Base-by-base conservation (phyloP, 345 rosid genomes). In the Populus pruinosa region DNA sequence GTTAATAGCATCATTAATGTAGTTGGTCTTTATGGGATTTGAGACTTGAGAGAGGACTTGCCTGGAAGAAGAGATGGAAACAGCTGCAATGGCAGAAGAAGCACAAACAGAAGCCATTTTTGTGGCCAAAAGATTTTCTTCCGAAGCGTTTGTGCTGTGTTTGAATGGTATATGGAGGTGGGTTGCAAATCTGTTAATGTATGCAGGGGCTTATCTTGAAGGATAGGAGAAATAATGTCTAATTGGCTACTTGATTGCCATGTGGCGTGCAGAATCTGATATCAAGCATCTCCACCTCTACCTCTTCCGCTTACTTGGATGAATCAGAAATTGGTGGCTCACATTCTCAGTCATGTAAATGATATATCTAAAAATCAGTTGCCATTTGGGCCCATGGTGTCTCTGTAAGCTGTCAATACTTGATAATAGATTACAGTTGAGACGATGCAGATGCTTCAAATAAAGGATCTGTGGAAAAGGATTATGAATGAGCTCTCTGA, bases 71-170 rank as follows among this genome's bases (percentile, higher is more conserved):
- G 94, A 87, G 79, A 90, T 83, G 78, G 92, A 76, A 76, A 85
- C 87, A 4, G 87, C 91, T 10, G 96, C 90, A 77, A 93, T 83
- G 75, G 97, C 93, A 27, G 97, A 92, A 79, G 98, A 91, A 86
- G 98, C 97, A 86, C 92, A 95, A 49, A 86, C 87, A 77, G 98
- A 89, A 78, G 97, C 97, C 99, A 96, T 93, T 83, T 73, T 72
- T 66, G 5, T n/a, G 65, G 67, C 59, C 23, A 67, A 49, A 44
- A 16, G 20, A 27, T 49, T 59, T 17, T n/a, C 41, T 67, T 6
- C 6, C 14, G 72, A 50, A 14, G 50, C 59, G 67, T 29, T 49
- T 18, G 70, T 31, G 75, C 38, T 66, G 74, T 65, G 49, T 17
- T 66, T 8, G 61, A 27, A 14, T 36, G 31, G 72, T 21, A 64